Conservation (phyloP, 305 asterid species). For the Fraxinus dipetala region DNA sequence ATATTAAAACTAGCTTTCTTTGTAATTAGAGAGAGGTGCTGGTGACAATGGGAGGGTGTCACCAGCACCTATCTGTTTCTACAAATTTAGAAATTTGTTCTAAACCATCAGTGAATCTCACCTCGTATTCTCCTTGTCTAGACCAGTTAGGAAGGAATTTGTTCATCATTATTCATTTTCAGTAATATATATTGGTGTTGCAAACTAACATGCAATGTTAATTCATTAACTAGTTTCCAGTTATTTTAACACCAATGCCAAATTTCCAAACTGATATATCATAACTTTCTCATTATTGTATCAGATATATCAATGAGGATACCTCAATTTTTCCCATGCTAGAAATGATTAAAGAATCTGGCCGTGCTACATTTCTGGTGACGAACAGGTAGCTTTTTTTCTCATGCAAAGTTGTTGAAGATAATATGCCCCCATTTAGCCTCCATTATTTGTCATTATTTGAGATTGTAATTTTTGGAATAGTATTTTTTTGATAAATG, state of each 20-base stretch:
- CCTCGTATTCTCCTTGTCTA: background rate
- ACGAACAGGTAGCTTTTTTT: slow-evolving; percentile 74
- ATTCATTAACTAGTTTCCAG: slow-evolving; percentile 4
- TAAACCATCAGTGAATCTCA: background rate
- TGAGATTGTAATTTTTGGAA: background rate
- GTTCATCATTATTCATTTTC: slow-evolving; percentile 14
- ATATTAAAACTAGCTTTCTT: background rate
- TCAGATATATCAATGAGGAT: slow-evolving; percentile 73
- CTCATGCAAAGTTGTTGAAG: background rate
- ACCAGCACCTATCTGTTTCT: background rate
- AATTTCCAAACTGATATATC: slow-evolving; percentile 9
- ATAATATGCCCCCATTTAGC: background rate
- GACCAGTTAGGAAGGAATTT: background rate
- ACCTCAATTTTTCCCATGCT: slow-evolving; percentile 81
- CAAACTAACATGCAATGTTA: background rate
- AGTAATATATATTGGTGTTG: slow-evolving; percentile 1
- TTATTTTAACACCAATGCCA: background rate
- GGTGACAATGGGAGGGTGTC: background rate
- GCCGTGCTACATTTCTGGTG: slow-evolving; percentile 90
- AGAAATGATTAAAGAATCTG: slow-evolving; percentile 88
- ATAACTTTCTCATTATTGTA: slow-evolving; percentile 21
- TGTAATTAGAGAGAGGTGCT: background rate
- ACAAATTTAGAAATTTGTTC: background rate
- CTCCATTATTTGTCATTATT: background rate
- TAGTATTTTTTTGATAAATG: background rate